Conservation (phyloP, 345 rosid genomes). For the Hirschfeldia incana region DNA sequence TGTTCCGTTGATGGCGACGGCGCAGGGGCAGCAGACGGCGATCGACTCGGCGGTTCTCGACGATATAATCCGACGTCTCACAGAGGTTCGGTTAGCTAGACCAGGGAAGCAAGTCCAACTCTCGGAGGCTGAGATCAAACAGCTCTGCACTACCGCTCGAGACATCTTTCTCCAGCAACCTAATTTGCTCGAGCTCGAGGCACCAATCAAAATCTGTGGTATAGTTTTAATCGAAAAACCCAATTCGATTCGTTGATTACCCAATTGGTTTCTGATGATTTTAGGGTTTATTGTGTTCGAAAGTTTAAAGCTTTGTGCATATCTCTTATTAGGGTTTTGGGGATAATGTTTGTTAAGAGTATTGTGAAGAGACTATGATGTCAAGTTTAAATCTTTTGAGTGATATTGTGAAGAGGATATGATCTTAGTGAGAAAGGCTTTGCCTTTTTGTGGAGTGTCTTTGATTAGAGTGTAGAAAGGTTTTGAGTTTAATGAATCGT, state of each 20-base stretch:
- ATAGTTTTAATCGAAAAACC: not conserved
- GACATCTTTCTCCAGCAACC: slow-evolving; percentile 83
- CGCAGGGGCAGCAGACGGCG: slow-evolving; percentile 50
- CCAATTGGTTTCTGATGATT: not conserved
- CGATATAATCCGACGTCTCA: slow-evolving; percentile 74
- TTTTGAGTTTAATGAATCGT: not conserved
- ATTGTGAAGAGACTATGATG: not conserved
- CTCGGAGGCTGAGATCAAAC: slow-evolving; percentile 86
- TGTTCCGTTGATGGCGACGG: slow-evolving; percentile 50
- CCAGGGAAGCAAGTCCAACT: slow-evolving; percentile 96
- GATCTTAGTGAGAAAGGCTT: not conserved
- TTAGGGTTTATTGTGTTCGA: not conserved
- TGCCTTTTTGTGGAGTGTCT: not conserved
- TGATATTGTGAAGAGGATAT: not conserved
- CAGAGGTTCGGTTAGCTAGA: slow-evolving; percentile 80
- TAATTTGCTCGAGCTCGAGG: slow-evolving; percentile 88
- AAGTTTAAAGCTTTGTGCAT: not conserved
- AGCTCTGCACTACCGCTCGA: slow-evolving; percentile 68
- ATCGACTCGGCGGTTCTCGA: slow-evolving; percentile 71
- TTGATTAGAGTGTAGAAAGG: not conserved
- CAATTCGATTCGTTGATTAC: not conserved
- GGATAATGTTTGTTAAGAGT: not conserved
- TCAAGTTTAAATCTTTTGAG: not conserved
- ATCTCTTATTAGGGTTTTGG: not conserved
- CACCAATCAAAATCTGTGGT: slow-evolving; percentile 98